These are phyloP conservation scores for Neurospora sp. DNA, from an alignment of 495 filamentous ascomycete species.

Conservation along the genomic window DNA sequence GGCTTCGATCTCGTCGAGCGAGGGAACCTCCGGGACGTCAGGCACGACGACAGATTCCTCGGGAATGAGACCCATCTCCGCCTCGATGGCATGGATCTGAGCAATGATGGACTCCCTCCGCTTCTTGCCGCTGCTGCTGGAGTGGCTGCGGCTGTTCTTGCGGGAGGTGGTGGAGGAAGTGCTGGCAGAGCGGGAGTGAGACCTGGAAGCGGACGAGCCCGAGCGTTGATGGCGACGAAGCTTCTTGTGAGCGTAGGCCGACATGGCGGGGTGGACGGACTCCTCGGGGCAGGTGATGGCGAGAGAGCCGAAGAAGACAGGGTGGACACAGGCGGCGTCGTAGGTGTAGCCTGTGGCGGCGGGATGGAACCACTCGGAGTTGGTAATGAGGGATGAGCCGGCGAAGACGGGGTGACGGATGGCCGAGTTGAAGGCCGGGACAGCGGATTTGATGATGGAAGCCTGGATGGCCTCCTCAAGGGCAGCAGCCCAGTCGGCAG, in stretches of 20 bases:
- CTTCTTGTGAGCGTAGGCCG: slow-evolving; percentile 12
- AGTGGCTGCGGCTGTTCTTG: slow-evolving; percentile 4
- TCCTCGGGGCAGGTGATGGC: slow-evolving; percentile 17
- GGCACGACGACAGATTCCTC: neutral
- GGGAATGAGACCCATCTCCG: neutral
- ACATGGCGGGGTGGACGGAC: slow-evolving; percentile 24
- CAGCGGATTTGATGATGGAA: slow-evolving; percentile 6
- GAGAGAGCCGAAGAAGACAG: slow-evolving; percentile 29
- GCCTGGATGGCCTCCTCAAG: slow-evolving; percentile 18
- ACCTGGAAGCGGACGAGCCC: neutral
- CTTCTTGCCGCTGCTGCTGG: slow-evolving; percentile 4
- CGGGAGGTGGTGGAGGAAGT: neutral
- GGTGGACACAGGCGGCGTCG: slow-evolving; percentile 21
- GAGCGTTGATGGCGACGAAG: slow-evolving; percentile 6
- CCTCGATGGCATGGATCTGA: slow-evolving; percentile 10
- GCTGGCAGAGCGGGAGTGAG: neutral
- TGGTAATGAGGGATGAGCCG: slow-evolving; percentile 18
- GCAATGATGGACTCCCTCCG: slow-evolving; percentile 10
- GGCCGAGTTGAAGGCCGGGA: slow-evolving; percentile 17
- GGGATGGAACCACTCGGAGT: slow-evolving; percentile 26
- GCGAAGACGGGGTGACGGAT: slow-evolving; percentile 32
- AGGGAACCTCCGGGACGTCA: neutral
- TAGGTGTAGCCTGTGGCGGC: slow-evolving; percentile 26
- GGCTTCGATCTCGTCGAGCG: neutral
- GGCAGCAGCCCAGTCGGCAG: slow-evolving; percentile 13